These are phyloP conservation scores for Fraxinus americana DNA, from an alignment of 257 asterid species.

Conservation along the genomic window DNA sequence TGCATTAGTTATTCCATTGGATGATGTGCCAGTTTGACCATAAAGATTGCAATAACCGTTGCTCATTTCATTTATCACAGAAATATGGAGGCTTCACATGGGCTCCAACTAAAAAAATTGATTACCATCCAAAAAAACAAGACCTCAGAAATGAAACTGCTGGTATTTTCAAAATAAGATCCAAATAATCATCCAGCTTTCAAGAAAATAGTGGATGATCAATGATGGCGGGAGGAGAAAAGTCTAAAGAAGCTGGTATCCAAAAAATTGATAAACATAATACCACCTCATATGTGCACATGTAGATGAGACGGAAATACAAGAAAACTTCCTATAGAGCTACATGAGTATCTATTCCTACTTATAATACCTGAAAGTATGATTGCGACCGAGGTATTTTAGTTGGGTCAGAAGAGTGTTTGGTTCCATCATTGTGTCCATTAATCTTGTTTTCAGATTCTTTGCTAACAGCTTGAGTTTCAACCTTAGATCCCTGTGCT, in stretches of 20 bases:
- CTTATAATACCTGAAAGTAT: slow-evolving; percentile 59
- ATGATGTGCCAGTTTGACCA: neutral
- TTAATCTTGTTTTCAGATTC: slow-evolving; percentile 41
- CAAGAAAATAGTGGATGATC: slow-evolving; percentile 13
- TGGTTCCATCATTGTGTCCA: slow-evolving; percentile 39
- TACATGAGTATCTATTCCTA: neutral
- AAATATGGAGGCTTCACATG: neutral
- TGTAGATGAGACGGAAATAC: slow-evolving; percentile 5
- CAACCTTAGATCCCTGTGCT: slow-evolving; percentile 42
- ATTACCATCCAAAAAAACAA: neutral
- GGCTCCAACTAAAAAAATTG: neutral
- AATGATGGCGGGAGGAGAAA: slow-evolving; percentile 28
- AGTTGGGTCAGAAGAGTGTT: slow-evolving; percentile 43
- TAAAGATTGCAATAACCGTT: neutral
- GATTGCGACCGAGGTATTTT: slow-evolving; percentile 52
- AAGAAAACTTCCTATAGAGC: slow-evolving; percentile 3
- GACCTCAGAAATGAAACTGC: slow-evolving; percentile 3
- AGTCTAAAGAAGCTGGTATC: slow-evolving; percentile 31
- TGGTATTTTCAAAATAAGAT: slow-evolving; percentile 6
- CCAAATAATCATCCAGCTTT: slow-evolving; percentile 13
- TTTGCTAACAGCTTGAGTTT: slow-evolving; percentile 36
- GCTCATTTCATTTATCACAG: neutral
- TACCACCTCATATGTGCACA: slow-evolving; percentile 28
- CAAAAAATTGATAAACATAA: slow-evolving; percentile 13
- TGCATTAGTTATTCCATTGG: neutral